Conservation (phyloP, 2,329 filamentous ascomycete genomes). For the Chaetomium strumarium region DNA sequence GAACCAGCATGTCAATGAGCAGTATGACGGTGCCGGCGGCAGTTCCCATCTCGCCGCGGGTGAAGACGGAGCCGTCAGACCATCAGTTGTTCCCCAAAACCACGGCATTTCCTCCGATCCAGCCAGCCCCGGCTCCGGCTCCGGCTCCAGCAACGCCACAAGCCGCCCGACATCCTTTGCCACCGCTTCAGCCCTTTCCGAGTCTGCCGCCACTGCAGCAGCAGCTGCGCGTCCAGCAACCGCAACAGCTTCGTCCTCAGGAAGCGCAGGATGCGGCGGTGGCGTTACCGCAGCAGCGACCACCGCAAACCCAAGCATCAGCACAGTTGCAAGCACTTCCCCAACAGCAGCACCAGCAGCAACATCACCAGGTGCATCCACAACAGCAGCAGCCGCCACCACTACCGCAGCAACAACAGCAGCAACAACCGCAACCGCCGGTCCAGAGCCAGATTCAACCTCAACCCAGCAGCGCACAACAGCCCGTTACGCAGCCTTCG, state of each 20-base stretch:
- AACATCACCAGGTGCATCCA: constrained; percentile 5
- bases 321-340: constrained; percentile 2
- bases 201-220: constrained; percentile 11
- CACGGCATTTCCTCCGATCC: constrained; percentile 21
- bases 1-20: not conserved
- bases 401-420: constrained; percentile 2
- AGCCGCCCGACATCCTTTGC: constrained; percentile 11
- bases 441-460: not conserved
- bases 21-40: constrained; percentile 5
- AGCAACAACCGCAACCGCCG: not conserved
- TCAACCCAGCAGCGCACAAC: not conserved
- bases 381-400: constrained; percentile 4
- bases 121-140: constrained; percentile 23
- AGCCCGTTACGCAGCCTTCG: not conserved
- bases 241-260: constrained; percentile 8
- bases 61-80: constrained; percentile 21
- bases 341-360: constrained; percentile 11
- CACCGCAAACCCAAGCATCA: constrained; percentile 7
- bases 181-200: constrained; percentile 14
- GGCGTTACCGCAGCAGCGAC: constrained; percentile 10
- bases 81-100: constrained; percentile 16
- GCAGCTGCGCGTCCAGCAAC: constrained; percentile 10
- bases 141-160: constrained; percentile 11
- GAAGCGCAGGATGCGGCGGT: not conserved
- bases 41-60: constrained; percentile 17